A percentile compares a stretch with the other conserved stretches of the same genome.
Evolutionary conservation across 176 grass and related monocot species (phyloP).

Genomic region (Triticum dicoccoides): DNA sequence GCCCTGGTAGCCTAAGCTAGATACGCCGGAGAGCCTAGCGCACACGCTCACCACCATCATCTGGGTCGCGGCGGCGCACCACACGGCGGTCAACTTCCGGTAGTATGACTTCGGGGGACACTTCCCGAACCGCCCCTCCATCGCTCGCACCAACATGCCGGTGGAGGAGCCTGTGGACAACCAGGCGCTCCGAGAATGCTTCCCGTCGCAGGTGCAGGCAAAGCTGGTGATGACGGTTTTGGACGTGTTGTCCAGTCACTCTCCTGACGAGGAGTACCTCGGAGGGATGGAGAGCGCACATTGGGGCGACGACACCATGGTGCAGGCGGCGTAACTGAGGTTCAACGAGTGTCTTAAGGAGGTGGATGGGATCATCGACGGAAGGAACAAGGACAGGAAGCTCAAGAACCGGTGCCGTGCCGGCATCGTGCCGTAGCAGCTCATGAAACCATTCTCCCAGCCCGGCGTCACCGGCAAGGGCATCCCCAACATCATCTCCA

Average conservation of each 20-base stretch:
- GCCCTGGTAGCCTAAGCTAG: no score
- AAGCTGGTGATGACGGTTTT: slow-evolving; percentile 63
- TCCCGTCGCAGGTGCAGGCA: slow-evolving; percentile 68
- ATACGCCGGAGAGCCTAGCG: no score
- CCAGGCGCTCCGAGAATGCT: slow-evolving; percentile 32
- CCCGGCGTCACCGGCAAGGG: slow-evolving; percentile 53
- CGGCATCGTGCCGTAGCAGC: slow-evolving; percentile 60
- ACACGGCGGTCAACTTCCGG: no score
- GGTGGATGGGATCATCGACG: slow-evolving; percentile 60
- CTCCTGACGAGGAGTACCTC: slow-evolving; percentile 85
- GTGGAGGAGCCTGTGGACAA: slow-evolving; percentile 56
- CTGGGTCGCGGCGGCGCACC: no score
- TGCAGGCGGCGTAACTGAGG: slow-evolving; percentile 30
- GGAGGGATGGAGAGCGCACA: slow-evolving; percentile 30
- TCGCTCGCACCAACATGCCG: slow-evolving; percentile 69
- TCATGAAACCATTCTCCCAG: slow-evolving; percentile 66
- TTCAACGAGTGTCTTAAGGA: slow-evolving; percentile 48
- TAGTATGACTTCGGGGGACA: no score
- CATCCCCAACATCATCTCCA: slow-evolving; percentile 70
- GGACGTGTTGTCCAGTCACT: slow-evolving; percentile 62
- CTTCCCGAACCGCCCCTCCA: slow-evolving; percentile 45
- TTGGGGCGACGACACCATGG: slow-evolving; percentile 42
- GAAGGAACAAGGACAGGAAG: slow-evolving; percentile 40
- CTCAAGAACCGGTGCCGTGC: slow-evolving; percentile 62
- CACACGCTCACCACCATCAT: no score